phyloP scores from a whole-genome alignment of 495 filamentous ascomycete genomes.

The Neurospora terricola region DNA sequence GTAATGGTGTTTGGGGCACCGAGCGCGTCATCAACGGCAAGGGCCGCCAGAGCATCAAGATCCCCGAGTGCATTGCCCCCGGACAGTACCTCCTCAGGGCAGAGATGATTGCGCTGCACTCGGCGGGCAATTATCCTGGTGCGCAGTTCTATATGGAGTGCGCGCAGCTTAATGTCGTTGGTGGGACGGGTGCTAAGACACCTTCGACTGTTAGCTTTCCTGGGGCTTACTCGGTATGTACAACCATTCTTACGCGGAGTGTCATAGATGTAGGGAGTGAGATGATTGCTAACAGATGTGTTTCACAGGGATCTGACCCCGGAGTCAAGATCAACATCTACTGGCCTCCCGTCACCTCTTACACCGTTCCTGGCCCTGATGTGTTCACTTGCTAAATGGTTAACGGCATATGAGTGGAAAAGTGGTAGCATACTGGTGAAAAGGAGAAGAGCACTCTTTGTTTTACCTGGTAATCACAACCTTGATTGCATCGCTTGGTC shows the following conservation, averaged over 20 bases:
- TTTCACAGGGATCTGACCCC: conserved; percentile 23
- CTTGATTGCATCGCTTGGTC: neutral
- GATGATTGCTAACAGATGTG: conserved; percentile 1
- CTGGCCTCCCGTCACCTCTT: conserved; percentile 20
- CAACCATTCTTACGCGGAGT: neutral
- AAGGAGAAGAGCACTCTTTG: neutral
- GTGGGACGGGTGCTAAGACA: conserved; percentile 18
- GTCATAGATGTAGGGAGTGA: no score
- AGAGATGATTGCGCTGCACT: conserved; percentile 45
- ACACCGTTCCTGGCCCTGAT: conserved; percentile 28
- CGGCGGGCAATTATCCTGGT: conserved; percentile 27
- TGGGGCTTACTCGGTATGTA: conserved; percentile 28
- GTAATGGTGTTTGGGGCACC: no score
- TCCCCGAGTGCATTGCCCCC: no score
- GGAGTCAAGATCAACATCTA: conserved; percentile 41
- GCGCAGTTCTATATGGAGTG: conserved; percentile 48
- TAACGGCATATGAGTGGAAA: neutral
- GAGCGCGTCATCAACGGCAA: no score
- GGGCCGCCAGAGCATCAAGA: no score
- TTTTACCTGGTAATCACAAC: neutral
- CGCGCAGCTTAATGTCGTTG: conserved; percentile 38
- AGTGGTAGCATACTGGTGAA: neutral
- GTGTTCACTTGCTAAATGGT: conserved; percentile 21
- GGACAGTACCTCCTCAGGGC: no score
- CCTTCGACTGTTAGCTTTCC: conserved; percentile 30